A percentile compares a stretch with the other conserved stretches of the same genome.
phyloP scores from a whole-genome alignment of 2,329 filamentous ascomycete species.

The Nakataea oryzae region DNA sequence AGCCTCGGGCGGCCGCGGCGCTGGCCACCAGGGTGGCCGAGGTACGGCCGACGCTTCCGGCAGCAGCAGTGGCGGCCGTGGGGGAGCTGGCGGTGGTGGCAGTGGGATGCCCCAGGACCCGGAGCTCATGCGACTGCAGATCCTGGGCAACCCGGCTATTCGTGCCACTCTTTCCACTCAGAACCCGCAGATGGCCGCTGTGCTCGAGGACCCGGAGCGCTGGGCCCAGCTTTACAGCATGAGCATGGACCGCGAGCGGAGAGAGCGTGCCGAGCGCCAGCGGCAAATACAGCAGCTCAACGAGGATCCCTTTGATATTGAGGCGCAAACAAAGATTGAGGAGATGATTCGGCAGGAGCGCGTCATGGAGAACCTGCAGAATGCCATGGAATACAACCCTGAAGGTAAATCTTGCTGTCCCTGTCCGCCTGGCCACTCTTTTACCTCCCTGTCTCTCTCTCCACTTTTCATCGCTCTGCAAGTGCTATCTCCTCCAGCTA shows the following conservation, averaged over 20 bases:
- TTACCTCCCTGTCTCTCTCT: neutral
- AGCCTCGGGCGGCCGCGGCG: slow-evolving; percentile 30
- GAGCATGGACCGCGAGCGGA: slow-evolving; percentile 59
- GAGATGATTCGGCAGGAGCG: slow-evolving; percentile 94
- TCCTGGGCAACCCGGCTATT: slow-evolving; percentile 67
- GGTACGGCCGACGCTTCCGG: neutral
- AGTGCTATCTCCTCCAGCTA: neutral
- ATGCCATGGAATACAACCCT: slow-evolving; percentile 93
- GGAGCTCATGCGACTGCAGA: slow-evolving; percentile 72
- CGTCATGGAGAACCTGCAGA: slow-evolving; percentile 91
- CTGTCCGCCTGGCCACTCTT: neutral
- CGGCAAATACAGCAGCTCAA: slow-evolving; percentile 79
- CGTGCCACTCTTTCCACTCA: slow-evolving; percentile 60
- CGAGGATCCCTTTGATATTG: slow-evolving; percentile 86
- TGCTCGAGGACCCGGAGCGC: slow-evolving; percentile 61
- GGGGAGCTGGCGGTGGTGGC: slow-evolving; percentile 9
- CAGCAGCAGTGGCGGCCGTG: slow-evolving; percentile 10
- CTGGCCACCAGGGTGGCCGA: slow-evolving; percentile 12
- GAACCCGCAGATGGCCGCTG: slow-evolving; percentile 67
- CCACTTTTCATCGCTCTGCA: neutral
- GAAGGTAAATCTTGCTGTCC: slow-evolving; percentile 55
- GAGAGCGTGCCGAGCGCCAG: slow-evolving; percentile 66
- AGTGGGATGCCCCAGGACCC: slow-evolving; percentile 41
- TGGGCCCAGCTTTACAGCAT: slow-evolving; percentile 66
- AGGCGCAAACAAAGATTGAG: slow-evolving; percentile 85